Conservation (phyloP, 78 protist species). For the Diacronema lutheri region DNA sequence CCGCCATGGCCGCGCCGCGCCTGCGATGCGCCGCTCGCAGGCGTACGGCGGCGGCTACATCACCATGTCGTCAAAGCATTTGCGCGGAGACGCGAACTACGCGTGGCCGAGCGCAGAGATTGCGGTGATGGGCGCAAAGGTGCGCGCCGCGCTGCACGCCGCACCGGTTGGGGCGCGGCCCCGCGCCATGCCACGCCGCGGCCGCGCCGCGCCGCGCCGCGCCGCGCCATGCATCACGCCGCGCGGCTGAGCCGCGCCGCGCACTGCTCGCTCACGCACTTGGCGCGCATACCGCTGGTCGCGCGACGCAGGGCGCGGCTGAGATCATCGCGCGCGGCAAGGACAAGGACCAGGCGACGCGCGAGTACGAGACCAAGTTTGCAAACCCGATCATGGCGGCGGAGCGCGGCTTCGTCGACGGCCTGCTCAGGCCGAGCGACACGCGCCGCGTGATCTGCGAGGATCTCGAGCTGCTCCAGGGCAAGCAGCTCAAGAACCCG, state of each 20-base stretch:
- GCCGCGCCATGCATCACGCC: no score
- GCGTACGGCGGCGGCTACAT: conserved; percentile 89
- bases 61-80: conserved; percentile 92
- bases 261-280: no score
- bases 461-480: conserved; percentile 80
- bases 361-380: conserved; percentile 78
- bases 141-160: no score
- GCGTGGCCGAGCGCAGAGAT: conserved; percentile 98
- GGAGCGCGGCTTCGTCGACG: conserved; percentile 91
- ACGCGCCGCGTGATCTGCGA: conserved; percentile 60
- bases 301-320: conserved; percentile 90
- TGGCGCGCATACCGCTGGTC: no score
- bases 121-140: conserved; percentile 97
- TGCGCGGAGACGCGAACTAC: conserved; percentile 89
- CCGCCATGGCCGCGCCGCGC: no score
- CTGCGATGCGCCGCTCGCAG: neutral
- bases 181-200: no score
- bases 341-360: conserved; percentile 51
- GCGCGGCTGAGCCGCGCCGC: no score
- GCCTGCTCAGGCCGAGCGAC: conserved; percentile 75
- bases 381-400: conserved; percentile 94
- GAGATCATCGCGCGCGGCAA: conserved; percentile 85
- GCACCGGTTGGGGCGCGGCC: no score
- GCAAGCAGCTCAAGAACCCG: no score
- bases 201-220: no score